Conservation (phyloP, 1,284 basidiomycete genomes). For the Mycena sp. region DNA sequence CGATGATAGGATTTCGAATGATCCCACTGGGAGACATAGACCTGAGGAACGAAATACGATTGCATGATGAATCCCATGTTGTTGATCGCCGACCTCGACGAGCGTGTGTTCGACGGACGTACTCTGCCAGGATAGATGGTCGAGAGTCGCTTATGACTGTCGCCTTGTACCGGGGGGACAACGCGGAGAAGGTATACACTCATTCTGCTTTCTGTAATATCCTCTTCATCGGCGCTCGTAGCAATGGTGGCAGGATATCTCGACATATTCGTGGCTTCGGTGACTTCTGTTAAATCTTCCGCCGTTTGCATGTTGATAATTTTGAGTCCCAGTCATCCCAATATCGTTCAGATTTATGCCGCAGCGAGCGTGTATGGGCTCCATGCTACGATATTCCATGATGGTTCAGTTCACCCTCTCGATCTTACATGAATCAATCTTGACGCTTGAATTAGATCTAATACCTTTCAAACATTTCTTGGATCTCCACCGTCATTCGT, state of each 20-base stretch:
- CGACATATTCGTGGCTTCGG: not conserved
- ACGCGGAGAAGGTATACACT: not conserved
- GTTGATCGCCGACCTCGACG: not conserved
- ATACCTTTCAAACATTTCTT: not conserved
- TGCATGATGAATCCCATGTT: not conserved
- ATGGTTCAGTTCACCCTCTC: not conserved
- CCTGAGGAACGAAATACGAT: not conserved
- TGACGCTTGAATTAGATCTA: not conserved
- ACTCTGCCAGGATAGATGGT: not conserved
- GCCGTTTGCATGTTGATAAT: not conserved
- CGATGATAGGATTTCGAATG: constrained; percentile 1
- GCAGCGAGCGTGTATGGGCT: not conserved
- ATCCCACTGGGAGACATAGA: constrained; percentile 7
- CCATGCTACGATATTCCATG: not conserved
- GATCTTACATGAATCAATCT: not conserved
- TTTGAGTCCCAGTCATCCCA: not conserved
- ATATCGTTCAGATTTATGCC: not conserved
- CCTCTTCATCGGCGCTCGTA: not conserved
- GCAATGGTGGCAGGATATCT: not conserved
- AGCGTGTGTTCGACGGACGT: not conserved
- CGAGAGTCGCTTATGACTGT: not conserved
- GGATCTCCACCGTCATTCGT: not conserved
- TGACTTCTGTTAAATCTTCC: not conserved
- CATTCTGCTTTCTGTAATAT: not conserved
- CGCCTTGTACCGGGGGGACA: not conserved